Evolutionary conservation across 306 rosid species (phyloP).

Genomic region (Lathyrus sativus): DNA sequence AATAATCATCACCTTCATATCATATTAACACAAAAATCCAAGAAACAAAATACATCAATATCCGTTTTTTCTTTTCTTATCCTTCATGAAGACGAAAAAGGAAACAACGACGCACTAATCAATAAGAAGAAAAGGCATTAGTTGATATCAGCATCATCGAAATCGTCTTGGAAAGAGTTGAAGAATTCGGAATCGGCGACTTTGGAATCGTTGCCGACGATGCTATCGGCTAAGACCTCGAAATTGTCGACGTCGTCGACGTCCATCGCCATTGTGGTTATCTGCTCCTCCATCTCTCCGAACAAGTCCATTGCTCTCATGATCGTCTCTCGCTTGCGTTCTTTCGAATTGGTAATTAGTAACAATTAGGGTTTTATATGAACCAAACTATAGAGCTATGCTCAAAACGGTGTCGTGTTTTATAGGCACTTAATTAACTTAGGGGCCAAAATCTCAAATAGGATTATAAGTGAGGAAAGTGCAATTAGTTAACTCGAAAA

Average conservation of each 20-base stretch:
- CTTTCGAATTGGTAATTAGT: too few species aligned
- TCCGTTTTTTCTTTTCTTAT: neutral
- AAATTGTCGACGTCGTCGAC: conserved; percentile 80
- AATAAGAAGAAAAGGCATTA: conserved; percentile 8
- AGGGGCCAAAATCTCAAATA: neutral
- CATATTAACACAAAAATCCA: too few species aligned
- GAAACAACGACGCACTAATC: neutral
- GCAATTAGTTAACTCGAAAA: too few species aligned
- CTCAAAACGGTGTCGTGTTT: neutral
- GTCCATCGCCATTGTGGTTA: conserved; percentile 85
- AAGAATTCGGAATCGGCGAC: conserved; percentile 85
- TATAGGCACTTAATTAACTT: neutral
- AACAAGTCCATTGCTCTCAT: conserved; percentile 71
- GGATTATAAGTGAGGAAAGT: neutral
- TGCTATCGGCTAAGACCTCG: conserved; percentile 66
- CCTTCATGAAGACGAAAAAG: neutral
- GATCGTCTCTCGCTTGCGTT: neutral
- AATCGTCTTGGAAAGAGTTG: conserved; percentile 75
- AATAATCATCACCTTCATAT: too few species aligned
- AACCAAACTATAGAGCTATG: neutral
- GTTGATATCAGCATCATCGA: conserved; percentile 80
- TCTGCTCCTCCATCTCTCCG: conserved; percentile 83
- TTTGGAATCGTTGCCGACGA: conserved; percentile 62
- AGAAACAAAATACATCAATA: neutral
- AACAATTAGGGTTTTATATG: conserved; percentile 27